Evolutionary conservation across 2,329 filamentous ascomycete genomes (phyloP), one percentile per base, ranked within the genome.

Genomic region (Thielaviopsis populi): DNA sequence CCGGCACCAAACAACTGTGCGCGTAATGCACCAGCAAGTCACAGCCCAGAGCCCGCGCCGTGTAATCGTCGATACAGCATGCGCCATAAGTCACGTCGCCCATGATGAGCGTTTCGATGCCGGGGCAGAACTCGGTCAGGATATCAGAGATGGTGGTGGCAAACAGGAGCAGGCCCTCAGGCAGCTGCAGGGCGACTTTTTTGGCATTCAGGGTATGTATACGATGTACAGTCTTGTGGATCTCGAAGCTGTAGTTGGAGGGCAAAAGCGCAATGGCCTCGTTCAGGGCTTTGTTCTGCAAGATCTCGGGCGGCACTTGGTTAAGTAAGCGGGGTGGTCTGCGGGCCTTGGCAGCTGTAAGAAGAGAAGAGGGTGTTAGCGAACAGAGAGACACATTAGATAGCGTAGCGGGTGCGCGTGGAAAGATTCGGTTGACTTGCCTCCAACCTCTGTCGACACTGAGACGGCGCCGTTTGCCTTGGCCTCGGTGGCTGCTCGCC

Each of bases 61-160:
- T 99, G 75, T 95, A 99, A 75, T 99, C 94, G 73, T 99, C 94
- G 70, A 99, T 96, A 72, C 94, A 99, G 78, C 94, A 99, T 24
- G 94, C 94, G 67, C 94, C 94, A 73, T 99, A 99, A 0, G 94
- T 99, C 53, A 99, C 94, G 73, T 99, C 94, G 67, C 94, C 94
- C 94, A 99, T 99, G 73, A 99, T 99, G 63, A 97, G 79, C 1
- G 92, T 97, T 73, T 95, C 89, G 48, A 88, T 87, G 1, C 88
- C 91, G 0, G 90, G 87, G 71, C 94, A 99, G 77, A 99, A 99
- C 72, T 91, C 88, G 0, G 88, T 89, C 59, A 99, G 79, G 70
- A 99, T 97, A 72, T 99, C 94, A 2, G 94, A 96, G 69, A 99
- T 92, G 42, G 94, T 99, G 30, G 94, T 97, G 24, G 94, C 94